phyloP scores from a whole-genome alignment of 345 rosid species.

The Leavenworthia alabamica region DNA sequence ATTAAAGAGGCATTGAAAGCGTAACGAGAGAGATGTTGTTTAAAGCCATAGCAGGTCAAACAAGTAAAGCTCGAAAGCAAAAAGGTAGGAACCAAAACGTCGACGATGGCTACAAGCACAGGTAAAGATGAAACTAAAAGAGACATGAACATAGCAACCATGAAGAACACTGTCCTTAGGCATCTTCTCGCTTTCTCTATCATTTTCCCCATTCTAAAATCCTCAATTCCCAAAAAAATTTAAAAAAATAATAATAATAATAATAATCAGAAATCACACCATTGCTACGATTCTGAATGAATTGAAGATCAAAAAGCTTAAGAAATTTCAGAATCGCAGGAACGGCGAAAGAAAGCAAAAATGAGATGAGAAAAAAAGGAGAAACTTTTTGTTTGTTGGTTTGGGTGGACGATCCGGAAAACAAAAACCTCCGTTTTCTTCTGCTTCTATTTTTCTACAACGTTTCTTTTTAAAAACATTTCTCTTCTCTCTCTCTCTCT shows the following conservation, averaged over 20 bases:
- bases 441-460: slow-evolving; percentile 20
- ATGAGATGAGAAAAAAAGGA: not conserved
- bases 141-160: slow-evolving; percentile 90
- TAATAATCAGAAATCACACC: slow-evolving; percentile 2
- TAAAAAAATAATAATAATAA: too few species aligned
- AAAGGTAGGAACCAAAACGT: slow-evolving; percentile 54
- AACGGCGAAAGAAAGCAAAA: slow-evolving; percentile 1
- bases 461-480: slow-evolving; percentile 2
- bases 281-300: slow-evolving; percentile 26
- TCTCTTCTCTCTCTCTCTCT: not conserved
- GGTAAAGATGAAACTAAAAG: slow-evolving; percentile 74
- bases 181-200: slow-evolving; percentile 65
- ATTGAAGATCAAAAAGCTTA: not conserved
- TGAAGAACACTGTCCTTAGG: slow-evolving; percentile 61
- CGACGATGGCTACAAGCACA: slow-evolving; percentile 69
- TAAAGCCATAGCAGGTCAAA: slow-evolving; percentile 55
- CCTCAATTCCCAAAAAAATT: too few species aligned
- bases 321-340: slow-evolving; percentile 29
- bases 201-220: slow-evolving; percentile 40
- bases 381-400: slow-evolving; percentile 15
- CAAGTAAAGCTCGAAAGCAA: slow-evolving; percentile 76
- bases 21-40: slow-evolving; percentile 54
- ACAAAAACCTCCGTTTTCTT: slow-evolving; percentile 22
- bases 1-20: slow-evolving; percentile 69
- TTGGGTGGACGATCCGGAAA: not conserved